phyloP scores from a whole-genome alignment of 2,329 filamentous ascomycete species.

The Xylariaceae sp. region DNA sequence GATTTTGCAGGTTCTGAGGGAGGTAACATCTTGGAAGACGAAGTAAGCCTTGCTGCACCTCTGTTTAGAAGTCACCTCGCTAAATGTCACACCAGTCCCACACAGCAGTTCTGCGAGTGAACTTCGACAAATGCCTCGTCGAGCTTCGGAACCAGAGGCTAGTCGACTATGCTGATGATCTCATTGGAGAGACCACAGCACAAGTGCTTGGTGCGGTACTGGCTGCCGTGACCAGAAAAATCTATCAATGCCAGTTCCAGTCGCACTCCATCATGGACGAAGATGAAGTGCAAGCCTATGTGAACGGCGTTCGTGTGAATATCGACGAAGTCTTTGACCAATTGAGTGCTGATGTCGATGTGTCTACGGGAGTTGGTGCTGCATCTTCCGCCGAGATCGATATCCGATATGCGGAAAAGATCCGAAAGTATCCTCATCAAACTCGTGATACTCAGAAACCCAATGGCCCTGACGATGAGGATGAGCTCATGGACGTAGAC shows the following conservation, averaged over 20 bases:
- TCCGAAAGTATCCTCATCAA: slow-evolving; percentile 36
- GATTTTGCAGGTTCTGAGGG: slow-evolving; percentile 38
- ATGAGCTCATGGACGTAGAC: slow-evolving; percentile 30
- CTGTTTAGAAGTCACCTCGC: too few relatives aligned
- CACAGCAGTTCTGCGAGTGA: slow-evolving; percentile 50
- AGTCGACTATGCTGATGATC: slow-evolving; percentile 65
- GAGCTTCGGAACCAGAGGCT: slow-evolving; percentile 77
- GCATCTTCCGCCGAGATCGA: slow-evolving; percentile 37
- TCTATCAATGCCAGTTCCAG: slow-evolving; percentile 60
- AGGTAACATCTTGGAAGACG: slow-evolving; percentile 39
- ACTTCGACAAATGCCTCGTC: slow-evolving; percentile 80
- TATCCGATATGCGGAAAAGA: slow-evolving; percentile 45
- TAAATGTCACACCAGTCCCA: too few relatives aligned
- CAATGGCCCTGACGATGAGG: slow-evolving; percentile 24
- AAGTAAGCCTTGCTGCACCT: slow-evolving; percentile 41
- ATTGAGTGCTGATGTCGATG: slow-evolving; percentile 49
- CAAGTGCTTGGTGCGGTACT: slow-evolving; percentile 75
- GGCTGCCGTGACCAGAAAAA: slow-evolving; percentile 63
- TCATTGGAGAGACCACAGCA: slow-evolving; percentile 69
- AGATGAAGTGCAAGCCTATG: slow-evolving; percentile 34
- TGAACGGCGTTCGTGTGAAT: slow-evolving; percentile 39
- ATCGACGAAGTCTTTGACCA: slow-evolving; percentile 55
- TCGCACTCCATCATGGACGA: slow-evolving; percentile 46
- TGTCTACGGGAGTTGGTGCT: slow-evolving; percentile 56
- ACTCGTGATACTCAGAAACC: slow-evolving; percentile 22